Conservation (phyloP, 1,284 basidiomycete species). For the Ceratobasidium theobromae region DNA sequence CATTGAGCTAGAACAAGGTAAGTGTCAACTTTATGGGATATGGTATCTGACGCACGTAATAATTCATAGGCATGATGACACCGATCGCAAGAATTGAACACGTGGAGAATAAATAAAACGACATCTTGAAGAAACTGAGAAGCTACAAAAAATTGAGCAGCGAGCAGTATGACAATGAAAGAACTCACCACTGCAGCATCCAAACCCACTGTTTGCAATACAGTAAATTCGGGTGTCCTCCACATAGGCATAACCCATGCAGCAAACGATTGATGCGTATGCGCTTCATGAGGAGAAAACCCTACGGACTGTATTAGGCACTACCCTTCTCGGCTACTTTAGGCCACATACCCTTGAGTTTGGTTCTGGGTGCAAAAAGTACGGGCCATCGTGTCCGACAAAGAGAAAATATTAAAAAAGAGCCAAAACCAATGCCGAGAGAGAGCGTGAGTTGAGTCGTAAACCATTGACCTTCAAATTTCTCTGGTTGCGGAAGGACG, state of each 20-base stretch:
- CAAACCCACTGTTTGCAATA: conserved; percentile 94
- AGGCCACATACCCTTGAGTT: conserved; percentile 74
- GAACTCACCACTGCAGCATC: conserved; percentile 85
- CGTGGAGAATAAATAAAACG: conserved; percentile 86
- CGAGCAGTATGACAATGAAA: conserved; percentile 26
- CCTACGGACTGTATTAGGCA: conserved; percentile 48
- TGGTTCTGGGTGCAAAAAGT: conserved; percentile 88
- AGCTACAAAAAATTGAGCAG: conserved; percentile 55
- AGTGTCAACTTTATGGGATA: conserved; percentile 26
- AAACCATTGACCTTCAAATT: conserved; percentile 90
- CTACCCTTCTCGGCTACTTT: neutral
- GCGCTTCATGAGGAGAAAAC: conserved; percentile 87
- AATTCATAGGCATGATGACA: conserved; percentile 88
- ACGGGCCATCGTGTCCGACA: conserved; percentile 85
- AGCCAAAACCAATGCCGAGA: conserved; percentile 70
- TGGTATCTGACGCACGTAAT: conserved; percentile 58
- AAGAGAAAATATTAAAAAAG: conserved; percentile 87
- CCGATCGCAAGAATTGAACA: conserved; percentile 77
- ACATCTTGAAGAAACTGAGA: conserved; percentile 93
- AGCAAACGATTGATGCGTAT: conserved; percentile 81
- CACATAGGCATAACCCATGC: conserved; percentile 96
- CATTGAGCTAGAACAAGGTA: conserved; percentile 60
- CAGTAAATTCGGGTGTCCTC: conserved; percentile 84
- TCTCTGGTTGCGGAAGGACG: conserved; percentile 47
- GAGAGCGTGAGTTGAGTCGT: conserved; percentile 86